Conservation (phyloP, 495 filamentous ascomycete species). For the Hyaloscypha finlandica region DNA sequence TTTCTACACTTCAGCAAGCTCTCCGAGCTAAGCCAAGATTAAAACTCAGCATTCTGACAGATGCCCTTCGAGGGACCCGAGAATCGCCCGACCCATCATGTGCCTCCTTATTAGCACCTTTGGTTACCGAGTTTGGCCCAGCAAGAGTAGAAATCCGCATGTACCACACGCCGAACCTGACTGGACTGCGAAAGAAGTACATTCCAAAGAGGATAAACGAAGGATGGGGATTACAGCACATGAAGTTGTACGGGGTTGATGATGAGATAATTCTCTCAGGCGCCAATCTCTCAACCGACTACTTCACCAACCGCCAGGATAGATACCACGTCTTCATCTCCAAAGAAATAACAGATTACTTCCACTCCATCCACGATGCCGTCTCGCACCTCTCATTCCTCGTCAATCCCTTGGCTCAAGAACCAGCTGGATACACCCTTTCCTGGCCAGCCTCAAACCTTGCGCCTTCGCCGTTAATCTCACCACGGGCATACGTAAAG, state of each 20-base stretch:
- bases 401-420: constrained; percentile 61
- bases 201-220: constrained; percentile 93
- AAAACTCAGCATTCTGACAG: constrained; percentile 88
- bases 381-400: constrained; percentile 80
- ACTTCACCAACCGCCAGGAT: constrained; percentile 95
- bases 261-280: constrained; percentile 96
- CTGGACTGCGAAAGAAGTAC: constrained; percentile 77
- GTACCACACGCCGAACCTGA: constrained; percentile 97
- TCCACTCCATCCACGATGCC: constrained; percentile 70
- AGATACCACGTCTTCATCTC: constrained; percentile 91
- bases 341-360: constrained; percentile 79
- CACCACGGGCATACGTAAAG: constrained; percentile 67
- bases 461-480: constrained; percentile 67
- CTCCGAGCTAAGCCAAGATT: constrained; percentile 73
- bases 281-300: constrained; percentile 92
- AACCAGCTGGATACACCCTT: constrained; percentile 65
- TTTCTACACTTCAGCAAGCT: constrained; percentile 74
- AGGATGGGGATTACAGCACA: constrained; percentile 97
- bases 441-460: constrained; percentile 79
- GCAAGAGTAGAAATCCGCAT: constrained; percentile 91
- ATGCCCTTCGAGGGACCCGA: constrained; percentile 87
- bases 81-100: constrained; percentile 86
- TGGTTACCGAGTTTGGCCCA: constrained; percentile 79
- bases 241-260: constrained; percentile 97
- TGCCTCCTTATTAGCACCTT: constrained; percentile 82